Evolutionary conservation across 2,329 filamentous ascomycete species (phyloP), one percentile per base, ranked within the genome.

Genomic region (Pseudopyricularia cyperi): DNA sequence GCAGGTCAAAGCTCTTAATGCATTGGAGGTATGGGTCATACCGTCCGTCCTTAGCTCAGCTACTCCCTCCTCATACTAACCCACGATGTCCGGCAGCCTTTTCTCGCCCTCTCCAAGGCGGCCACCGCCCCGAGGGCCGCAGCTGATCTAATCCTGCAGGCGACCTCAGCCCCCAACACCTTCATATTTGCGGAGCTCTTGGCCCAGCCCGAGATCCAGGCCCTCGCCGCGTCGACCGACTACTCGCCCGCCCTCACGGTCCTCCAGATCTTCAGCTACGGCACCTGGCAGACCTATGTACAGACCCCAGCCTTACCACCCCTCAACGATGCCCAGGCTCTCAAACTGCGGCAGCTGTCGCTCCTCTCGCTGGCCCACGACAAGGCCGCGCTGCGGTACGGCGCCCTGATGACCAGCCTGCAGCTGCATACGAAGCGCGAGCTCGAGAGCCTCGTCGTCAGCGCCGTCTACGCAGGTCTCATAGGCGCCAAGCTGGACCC

Each of bases 161-260:
- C 90, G 55, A 97, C 89, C 50, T 89, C 89, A n/a, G 83, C 83
- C 52, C 82, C 87, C 28, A 87, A 89, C 67, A 95, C 90, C 57
- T 98, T 85, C 67, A 78, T 97, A 69, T 98, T 98, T 71, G 81
- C 87, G 58, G 91, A 97, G 70, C 83, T 98, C n/a, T 82, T 98
- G 35, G 77, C 86, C 60, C 82, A 83, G 1, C 81, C 87, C 0
- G 82, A 88, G 60, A 82, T 97, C 58, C 86, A 93, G 67, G 76
- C 79, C 12, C 81, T 97, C 46, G 73, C 73, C 37, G 65, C 66
- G 8, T 63, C 62, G 19, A 64, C 75, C 34, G 85, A 94, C 48
- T 79, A 84, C 60, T 70, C 74, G 2, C 59, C 71, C 3, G 70
- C 88, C 67, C 74, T 93, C 50, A 79, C 73, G 2, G 76, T 95